These are phyloP conservation scores for Ambrosia hybrid DNA, from an alignment of 140 eudicot species.

Conservation along the genomic window DNA sequence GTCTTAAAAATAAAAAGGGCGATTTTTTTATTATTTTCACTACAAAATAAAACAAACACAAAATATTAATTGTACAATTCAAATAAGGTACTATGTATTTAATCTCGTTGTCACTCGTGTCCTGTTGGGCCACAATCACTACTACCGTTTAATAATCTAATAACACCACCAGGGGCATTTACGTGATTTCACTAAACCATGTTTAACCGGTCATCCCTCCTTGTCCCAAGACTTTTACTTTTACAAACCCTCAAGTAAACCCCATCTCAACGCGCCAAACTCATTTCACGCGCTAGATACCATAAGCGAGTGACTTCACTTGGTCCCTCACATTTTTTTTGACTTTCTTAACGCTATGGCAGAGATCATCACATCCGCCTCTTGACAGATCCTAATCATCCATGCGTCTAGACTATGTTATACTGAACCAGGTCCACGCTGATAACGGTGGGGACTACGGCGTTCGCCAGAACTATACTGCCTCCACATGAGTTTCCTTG, in stretches of 20 bases:
- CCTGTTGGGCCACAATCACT: not conserved
- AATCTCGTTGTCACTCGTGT: not conserved
- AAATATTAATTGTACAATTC: not conserved
- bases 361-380: too few relatives aligned
- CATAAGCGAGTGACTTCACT: not conserved
- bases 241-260: conserved; percentile 4
- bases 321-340: conserved; percentile 15
- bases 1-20: too few relatives aligned
- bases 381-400: too few relatives aligned
- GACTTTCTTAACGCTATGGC: too few relatives aligned
- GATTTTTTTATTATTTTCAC: too few relatives aligned
- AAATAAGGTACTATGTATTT: conserved; percentile 4
- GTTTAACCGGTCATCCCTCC: not conserved
- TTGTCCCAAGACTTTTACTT: not conserved
- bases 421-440: too few relatives aligned
- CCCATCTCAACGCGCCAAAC: conserved; percentile 26
- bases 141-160: conserved; percentile 14
- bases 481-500: too few relatives aligned
- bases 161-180: not conserved
- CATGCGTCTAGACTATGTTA: too few relatives aligned
- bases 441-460: too few relatives aligned
- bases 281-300: too few relatives aligned
- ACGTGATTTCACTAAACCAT: not conserved
- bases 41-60: too few relatives aligned
- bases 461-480: too few relatives aligned